These are phyloP conservation scores for Mitragyna speciosa DNA, from an alignment of 257 asterid species.

Conservation along the genomic window DNA sequence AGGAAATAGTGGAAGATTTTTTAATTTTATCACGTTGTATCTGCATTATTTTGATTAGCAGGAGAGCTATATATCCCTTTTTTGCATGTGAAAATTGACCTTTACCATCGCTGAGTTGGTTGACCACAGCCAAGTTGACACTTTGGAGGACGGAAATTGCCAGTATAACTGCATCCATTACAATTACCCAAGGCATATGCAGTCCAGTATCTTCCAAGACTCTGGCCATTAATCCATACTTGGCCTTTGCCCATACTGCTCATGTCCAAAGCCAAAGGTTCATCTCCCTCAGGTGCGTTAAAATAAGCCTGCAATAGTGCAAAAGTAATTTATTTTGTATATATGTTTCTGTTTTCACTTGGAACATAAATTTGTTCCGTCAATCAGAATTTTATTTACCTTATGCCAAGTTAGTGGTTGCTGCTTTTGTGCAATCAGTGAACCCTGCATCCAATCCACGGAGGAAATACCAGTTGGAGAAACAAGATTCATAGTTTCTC, in stretches of 20 bases:
- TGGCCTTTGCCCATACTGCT: slow-evolving; percentile 94
- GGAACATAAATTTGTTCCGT: slow-evolving; percentile 3
- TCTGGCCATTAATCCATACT: slow-evolving; percentile 84
- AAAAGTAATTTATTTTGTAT: neutral
- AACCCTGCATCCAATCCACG: slow-evolving; percentile 78
- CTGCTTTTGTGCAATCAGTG: slow-evolving; percentile 66
- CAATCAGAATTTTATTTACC: slow-evolving; percentile 33
- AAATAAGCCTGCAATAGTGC: slow-evolving; percentile 59
- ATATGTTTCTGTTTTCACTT: neutral
- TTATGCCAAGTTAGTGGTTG: slow-evolving; percentile 87
- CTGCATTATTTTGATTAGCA: neutral
- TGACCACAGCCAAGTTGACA: slow-evolving; percentile 85
- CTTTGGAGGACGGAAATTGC: slow-evolving; percentile 66
- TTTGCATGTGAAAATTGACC: slow-evolving; percentile 3
- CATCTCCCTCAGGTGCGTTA: slow-evolving; percentile 72
- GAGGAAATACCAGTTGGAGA: slow-evolving; percentile 57
- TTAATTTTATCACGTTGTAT: neutral
- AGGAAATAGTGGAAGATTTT: neutral
- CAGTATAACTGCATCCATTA: slow-evolving; percentile 58
- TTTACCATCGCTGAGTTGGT: slow-evolving; percentile 87
- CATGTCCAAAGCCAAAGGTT: slow-evolving; percentile 92
- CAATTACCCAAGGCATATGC: slow-evolving; percentile 71
- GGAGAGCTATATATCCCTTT: neutral
- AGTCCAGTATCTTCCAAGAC: slow-evolving; percentile 89
- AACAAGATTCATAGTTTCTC: slow-evolving; percentile 72